Evolutionary conservation across 73 alveolate species (phyloP), one percentile per base, ranked within the genome.

Genomic region (Uronychia setigera): DNA sequence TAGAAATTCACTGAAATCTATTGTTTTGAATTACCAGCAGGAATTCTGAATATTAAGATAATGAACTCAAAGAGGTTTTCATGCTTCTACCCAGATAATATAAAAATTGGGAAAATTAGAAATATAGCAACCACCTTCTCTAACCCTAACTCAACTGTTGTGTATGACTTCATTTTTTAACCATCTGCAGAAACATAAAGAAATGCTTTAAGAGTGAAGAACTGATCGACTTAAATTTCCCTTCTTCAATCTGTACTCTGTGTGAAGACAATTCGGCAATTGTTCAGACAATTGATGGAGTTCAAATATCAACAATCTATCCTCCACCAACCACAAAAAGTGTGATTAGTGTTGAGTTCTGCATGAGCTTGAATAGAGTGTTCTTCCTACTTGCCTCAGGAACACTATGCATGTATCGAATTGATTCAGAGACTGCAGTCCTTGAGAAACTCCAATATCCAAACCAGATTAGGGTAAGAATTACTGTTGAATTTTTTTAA

Each of bases 291-390:
- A 34, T 11, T 13, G 59, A 32, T 29, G 90, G 94, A n/a, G 80
- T 60, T 0, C 88, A 67, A 78, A 77, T 88, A 27, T 88, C 94
- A 0, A 88, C 91, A 31, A 83, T 88, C 26, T 88, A 88, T 80
- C 94, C 94, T 1, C 94, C 94, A 14, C 94, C 94, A 1, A 83
- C 92, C 26, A 89, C 94, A 9, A 88, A 88, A 60, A 84, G 79
- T 19, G 88, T 88, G 1, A 80, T 59, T 59, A 33, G 58, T 35
- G 29, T 88, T 1, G 60, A 75, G 9, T 88, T 60, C 77, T 77
- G 92, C 85, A 83, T 78, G 87, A 28, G 58, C 11, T 80, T 88
- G n/a, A 88, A 83, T 25, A 35, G 91, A 46, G 59, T 88, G 77
- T 88, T 88, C 80, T 32, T 88, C 60, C 88, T 88, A 11, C 79